These are phyloP conservation scores for Trichophyton rubrum DNA, from an alignment of 2,329 filamentous ascomycete species.

Conservation along the genomic window DNA sequence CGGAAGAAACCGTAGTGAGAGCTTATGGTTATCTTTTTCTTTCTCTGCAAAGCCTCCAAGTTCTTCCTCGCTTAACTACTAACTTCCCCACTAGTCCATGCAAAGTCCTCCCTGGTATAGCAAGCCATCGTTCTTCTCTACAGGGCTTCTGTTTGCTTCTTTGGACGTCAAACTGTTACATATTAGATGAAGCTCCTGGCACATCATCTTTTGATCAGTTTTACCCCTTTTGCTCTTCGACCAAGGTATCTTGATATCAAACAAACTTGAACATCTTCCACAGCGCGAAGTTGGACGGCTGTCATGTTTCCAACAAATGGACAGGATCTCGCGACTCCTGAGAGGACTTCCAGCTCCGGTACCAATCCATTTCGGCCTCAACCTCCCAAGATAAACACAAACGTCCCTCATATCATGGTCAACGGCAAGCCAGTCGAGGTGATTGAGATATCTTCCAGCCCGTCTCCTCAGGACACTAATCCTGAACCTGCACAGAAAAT, in stretches of 20 bases:
- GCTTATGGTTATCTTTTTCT: background rate
- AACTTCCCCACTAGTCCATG: background rate
- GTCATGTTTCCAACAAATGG: background rate
- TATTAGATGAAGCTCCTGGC: background rate
- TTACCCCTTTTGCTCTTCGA: background rate
- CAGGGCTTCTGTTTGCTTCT: background rate
- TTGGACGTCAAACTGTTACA: background rate
- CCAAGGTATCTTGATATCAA: background rate
- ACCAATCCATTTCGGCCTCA: background rate
- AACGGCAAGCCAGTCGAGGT: background rate
- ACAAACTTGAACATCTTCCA: background rate
- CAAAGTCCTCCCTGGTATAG: background rate
- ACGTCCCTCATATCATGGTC: background rate
- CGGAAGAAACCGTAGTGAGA: constrained; percentile 2
- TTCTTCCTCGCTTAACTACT: constrained; percentile 2
- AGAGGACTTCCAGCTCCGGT: background rate
- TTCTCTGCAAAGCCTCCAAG: background rate
- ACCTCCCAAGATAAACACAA: background rate
- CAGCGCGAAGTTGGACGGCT: background rate
- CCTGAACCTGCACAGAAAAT: background rate
- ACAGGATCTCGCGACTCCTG: background rate
- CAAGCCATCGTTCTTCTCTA: background rate
- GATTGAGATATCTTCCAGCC: constrained; percentile 5
- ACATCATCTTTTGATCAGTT: background rate
- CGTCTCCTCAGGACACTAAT: constrained; percentile 1